Conservation (phyloP, 768 basidiomycete genomes). For the Suillus plorans region DNA sequence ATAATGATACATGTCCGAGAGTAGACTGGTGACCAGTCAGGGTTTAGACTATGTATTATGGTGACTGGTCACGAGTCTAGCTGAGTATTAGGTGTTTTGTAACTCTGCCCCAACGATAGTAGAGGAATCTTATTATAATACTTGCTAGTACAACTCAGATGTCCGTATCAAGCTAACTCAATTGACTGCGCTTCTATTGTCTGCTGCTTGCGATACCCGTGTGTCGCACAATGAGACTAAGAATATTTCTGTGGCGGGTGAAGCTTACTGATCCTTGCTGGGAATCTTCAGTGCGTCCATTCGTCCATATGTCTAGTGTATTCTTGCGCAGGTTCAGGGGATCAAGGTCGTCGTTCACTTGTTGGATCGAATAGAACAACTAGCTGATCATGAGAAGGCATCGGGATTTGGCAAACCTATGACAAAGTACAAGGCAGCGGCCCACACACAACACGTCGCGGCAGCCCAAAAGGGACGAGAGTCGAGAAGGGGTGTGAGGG, state of each 20-base stretch:
- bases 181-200: slow-evolving; percentile 74
- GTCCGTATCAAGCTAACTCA: slow-evolving; percentile 71
- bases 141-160: slow-evolving; percentile 1
- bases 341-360: slow-evolving; percentile 60
- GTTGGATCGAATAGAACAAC: slow-evolving; percentile 64
- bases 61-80: no score
- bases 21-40: neutral
- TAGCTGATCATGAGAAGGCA: slow-evolving; percentile 57
- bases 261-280: slow-evolving; percentile 66
- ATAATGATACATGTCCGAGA: neutral
- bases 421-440: slow-evolving; percentile 58
- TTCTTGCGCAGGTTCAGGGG: slow-evolving; percentile 43
- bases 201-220: slow-evolving; percentile 65
- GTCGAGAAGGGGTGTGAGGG: slow-evolving; percentile 47
- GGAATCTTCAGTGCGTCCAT: slow-evolving; percentile 55
- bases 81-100: neutral
- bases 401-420: slow-evolving; percentile 97
- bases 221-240: slow-evolving; percentile 69
- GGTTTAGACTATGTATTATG: neutral
- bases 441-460: slow-evolving; percentile 77
- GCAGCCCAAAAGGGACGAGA: slow-evolving; percentile 51
- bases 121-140: neutral
- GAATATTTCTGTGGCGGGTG: slow-evolving; percentile 72
- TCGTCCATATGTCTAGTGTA: slow-evolving; percentile 1
- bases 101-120: neutral